Evolutionary conservation across 2,329 filamentous ascomycete genomes (phyloP), one percentile per base, ranked within the genome.

Genomic region (Phyllosticta citriasiana): DNA sequence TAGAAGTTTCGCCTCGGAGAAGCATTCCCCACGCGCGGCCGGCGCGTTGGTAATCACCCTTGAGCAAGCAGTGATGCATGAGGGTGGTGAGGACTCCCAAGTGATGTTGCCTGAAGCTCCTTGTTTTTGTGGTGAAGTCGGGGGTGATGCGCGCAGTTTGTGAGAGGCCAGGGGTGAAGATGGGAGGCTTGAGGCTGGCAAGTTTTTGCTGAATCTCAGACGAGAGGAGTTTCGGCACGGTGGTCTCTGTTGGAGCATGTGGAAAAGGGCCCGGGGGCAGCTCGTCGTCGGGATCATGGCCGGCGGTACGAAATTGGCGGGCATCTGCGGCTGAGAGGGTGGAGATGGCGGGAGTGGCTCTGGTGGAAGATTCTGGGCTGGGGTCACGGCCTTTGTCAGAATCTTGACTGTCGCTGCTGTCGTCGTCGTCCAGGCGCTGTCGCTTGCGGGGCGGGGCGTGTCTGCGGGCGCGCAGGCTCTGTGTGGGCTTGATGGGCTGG

Each of bases 21-120:
- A 96, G 79, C 65, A 96, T 75, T 1, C 84, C 87, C 80, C 90
- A 93, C 0, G 89, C 88, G 63, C 88, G 80, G 57, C 83, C 83
- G 0, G 92, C 91, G 51, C 88, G 85, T 1, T 79, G 66, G 63
- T 91, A 86, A 68, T 95, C 88, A 33, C 85, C 83, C 63, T 84
- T 79, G 27, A 87, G 80, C 51, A 97, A 79, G 68, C 87, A 89
- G 40, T 83, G 83, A 72, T 94, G 87, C 66, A 94, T 75, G 19
- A 92, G 78, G 3, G 86, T 80, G 1, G 85, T 85, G 61, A 96
- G 75, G 10, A 86, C 82, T 60, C 82, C 79, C 4, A 93, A 73
- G 73, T 92, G 87, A 19, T 76, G 77, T 58, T 79, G 70, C 63
- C 77, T 77, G 60, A 80, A 68, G 64, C 66, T 67, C 54, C 59